A percentile compares a stretch with the other conserved stretches of the same genome.
phyloP scores from a whole-genome alignment of 2,329 filamentous ascomycete genomes.

The Biscogniauxia marginata region DNA sequence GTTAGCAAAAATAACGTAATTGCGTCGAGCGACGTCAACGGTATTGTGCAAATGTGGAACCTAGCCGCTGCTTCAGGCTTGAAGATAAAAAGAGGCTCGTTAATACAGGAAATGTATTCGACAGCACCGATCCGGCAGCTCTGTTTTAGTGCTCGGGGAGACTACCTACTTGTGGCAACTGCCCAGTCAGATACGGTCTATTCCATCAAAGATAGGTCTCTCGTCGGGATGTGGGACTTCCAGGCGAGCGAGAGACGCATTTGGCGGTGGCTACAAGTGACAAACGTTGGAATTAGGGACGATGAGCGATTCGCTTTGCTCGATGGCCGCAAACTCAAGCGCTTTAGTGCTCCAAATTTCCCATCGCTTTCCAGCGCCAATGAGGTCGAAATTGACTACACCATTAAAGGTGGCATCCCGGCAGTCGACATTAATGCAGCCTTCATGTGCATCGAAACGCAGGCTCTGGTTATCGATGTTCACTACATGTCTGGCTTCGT shows the following conservation, averaged over 20 bases:
- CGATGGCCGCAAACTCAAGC: conserved; percentile 1
- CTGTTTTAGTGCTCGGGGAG: conserved; percentile 7
- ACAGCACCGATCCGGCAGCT: conserved; percentile 9
- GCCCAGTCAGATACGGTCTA: conserved; percentile 4
- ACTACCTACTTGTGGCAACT: conserved; percentile 11
- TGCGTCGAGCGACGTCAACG: conserved; percentile 8
- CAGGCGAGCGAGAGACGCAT: conserved; percentile 1
- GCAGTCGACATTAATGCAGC: conserved; percentile 1
- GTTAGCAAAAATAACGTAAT: conserved; percentile 4
- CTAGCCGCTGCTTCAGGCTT: neutral
- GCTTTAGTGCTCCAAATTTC: conserved; percentile 1
- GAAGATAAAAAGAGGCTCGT: neutral
- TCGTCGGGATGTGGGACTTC: conserved; percentile 4
- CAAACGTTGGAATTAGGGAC: neutral
- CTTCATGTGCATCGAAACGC: conserved; percentile 2
- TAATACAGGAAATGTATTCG: conserved; percentile 2
- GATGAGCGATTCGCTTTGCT: conserved; percentile 5
- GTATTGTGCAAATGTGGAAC: conserved; percentile 7
- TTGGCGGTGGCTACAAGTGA: conserved; percentile 9
- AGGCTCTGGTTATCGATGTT: conserved; percentile 5
- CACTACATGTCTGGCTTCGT: conserved; percentile 3
- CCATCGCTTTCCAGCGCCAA: neutral
- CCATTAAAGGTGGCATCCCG: neutral
- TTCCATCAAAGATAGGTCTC: neutral
- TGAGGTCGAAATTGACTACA: conserved; percentile 1